Base-by-base conservation (phyloP, 495 filamentous ascomycete species). In the Penicillium diatomitis region DNA sequence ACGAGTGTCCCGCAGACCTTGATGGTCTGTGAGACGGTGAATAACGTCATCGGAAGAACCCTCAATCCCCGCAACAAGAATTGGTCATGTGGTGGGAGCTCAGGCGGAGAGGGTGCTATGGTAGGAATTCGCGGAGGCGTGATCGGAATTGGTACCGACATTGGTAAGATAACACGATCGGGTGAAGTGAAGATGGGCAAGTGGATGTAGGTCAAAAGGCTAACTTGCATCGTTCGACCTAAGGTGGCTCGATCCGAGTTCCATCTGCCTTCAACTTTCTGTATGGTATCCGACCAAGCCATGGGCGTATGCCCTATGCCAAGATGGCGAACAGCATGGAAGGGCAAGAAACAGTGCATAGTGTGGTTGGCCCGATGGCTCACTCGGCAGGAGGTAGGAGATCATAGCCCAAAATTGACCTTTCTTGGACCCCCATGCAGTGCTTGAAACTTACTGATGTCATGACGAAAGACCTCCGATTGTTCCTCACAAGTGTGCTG, bases 181-280 rank as follows among this genome's bases (percentile, higher is more conserved):
- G 0, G 20, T 20, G 20, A 20, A 20, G 20, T 20, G 20, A 20
- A 20, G 20, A 20, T 20, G 20, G 20, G 20, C 20, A 20, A 20
- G 20, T 20, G 20, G 20, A 20, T 20, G 20, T 20, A 20, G 20
- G 20, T 20, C 20, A 20, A 8, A 9, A 27, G 28, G 33, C 35
- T 44, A 11, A 44, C 12, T 20, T 1, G 41, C 8, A 12, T 2
- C 3, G 5, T 33, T 12, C 9, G 20, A 20, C 20, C 20, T 2
- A 5, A 64, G 73, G 73, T 46, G 74, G 72, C 34, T 74, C 70
- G 0, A 73, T 76, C 20, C 70, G 74, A 11, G 69, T 78, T n/a
- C 73, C 73, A 4, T 66, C 71, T 0, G 67, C 63, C 2, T 75
- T 73, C 61, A 74, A 72, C 43, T 69, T 67, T 9, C 53, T 73